Evolutionary conservation across 1,284 basidiomycete species (phyloP), one percentile per base, ranked within the genome.

Genomic region (Anthracocystis panici-leucophaei): DNA sequence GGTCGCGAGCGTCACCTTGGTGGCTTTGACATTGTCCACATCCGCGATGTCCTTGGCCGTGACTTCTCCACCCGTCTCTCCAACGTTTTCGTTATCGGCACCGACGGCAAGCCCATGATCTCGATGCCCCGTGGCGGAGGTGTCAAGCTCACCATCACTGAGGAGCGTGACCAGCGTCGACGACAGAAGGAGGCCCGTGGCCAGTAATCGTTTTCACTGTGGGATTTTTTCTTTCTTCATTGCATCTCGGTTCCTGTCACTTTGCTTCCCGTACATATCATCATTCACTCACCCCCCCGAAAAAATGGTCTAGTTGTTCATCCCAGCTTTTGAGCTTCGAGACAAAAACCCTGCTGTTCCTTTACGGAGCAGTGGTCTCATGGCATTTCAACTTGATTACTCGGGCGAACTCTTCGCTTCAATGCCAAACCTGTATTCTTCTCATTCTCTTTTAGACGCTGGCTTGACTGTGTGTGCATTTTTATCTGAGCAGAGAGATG

Each of bases 61-160:
- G 94, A 93, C 75, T 84, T 82, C 70, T 80, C 74, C 51, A 80
- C 61, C 75, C 95, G 95, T 86, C 90, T 98, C 77, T 91, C 91
- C 85, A 99, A 99, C 90, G 93, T 99, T 86, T 98, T 99, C 88
- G 92, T 98, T 84, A 94, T 98, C 79, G 96, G 97, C 80, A 92
- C 96, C 88, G 94, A 94, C 72, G 89, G 87, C 87, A 99, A 99
- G 90, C 91, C 96, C 63, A 95, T 94, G 92, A 90, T 99, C 88
- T 98, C 96, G 54, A 89, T 99, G 85, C 96, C 96, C 83, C 95
- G 94, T 89, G 96, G 96, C 88, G 97, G 97, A 90, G 97, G 96
- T 88, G 92, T 91, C 86, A 95, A 95, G 88, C 92, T 97, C 66
- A 79, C 83, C 59, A 87, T 87, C 69, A 82, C 86, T n/a, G 86